These are phyloP conservation scores for Aspergillus sp. DNA, from an alignment of 2,329 filamentous ascomycete genomes.

Conservation along the genomic window DNA sequence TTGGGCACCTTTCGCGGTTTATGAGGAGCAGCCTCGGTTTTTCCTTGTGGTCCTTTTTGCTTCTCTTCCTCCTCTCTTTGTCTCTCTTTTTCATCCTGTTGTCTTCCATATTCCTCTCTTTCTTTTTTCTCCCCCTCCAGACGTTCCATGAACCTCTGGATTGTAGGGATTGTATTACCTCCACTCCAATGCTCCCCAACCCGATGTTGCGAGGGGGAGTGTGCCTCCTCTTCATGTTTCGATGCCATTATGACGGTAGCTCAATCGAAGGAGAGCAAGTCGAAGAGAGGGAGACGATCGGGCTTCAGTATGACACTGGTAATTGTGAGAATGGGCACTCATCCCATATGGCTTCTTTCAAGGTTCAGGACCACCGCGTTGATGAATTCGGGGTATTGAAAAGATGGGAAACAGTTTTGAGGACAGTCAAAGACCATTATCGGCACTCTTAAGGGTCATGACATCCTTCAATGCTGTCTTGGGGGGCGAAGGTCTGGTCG, in stretches of 20 bases:
- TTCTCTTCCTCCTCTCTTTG: slow-evolving; percentile 24
- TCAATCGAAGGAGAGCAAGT: too few relatives aligned
- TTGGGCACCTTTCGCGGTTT: slow-evolving; percentile 40
- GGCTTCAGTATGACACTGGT: too few relatives aligned
- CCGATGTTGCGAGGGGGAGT: slow-evolving; percentile 35
- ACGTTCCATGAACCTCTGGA: slow-evolving; percentile 74
- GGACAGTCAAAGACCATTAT: too few relatives aligned
- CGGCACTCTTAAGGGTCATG: too few relatives aligned
- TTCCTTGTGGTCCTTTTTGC: slow-evolving; percentile 35
- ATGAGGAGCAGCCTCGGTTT: slow-evolving; percentile 45
- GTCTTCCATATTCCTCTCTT: slow-evolving; percentile 49
- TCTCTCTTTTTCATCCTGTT: slow-evolving; percentile 60
- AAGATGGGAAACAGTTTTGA: too few relatives aligned
- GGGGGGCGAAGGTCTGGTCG: background rate
- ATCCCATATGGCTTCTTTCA: too few relatives aligned
- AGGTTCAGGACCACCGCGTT: too few relatives aligned
- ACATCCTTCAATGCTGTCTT: too few relatives aligned
- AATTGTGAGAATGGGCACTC: too few relatives aligned
- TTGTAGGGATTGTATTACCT: slow-evolving; percentile 77
- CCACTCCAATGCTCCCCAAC: slow-evolving; percentile 73
- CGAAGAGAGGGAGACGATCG: too few relatives aligned
- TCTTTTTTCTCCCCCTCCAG: slow-evolving; percentile 75
- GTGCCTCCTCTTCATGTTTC: slow-evolving; percentile 4
- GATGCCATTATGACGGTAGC: slow-evolving; percentile 7
- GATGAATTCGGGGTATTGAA: too few relatives aligned